Base-by-base conservation (phyloP, 768 basidiomycete genomes). In the Tulasnella sp. region DNA sequence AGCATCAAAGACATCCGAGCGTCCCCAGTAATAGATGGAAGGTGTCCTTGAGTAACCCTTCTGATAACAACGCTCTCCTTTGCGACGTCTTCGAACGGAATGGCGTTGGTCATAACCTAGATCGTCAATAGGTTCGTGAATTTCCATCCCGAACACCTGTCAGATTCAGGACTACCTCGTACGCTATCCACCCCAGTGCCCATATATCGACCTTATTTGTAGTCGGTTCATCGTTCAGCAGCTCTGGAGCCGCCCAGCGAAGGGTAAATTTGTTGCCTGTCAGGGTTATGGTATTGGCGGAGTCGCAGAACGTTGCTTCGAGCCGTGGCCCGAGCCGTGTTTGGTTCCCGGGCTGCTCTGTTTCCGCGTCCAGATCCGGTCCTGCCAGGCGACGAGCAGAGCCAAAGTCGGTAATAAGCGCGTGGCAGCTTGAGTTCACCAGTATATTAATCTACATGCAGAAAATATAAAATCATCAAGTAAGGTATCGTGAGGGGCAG, bases 401-500 rank as follows among this genome's bases (percentile, higher is more conserved):
- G 31, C 64, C 64, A 69, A 69, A 69, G 64, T 69, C 64, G 11
- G 64, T 69, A 16, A 69, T 69, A 11, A 69, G 11, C 18, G 64
- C 64, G 5, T 31, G 64, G 14, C 20, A 69, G 14, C 16, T 3
- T 6, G 64, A 37, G 12, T 69, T 69, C 14, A 69, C 64, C 14
- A 69, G 6, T 69, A 69, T 37, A 34, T 69, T 69, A 16, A 69
- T 5, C 64, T 69, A 18, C 2, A 28, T 3, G 16, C 2, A 6
- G 7, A 4, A 54, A 4, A n/a, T 11, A 54, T 54, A 12, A 54
- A 31, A 18, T 69, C 37, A 69, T 31, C 24, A 4, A 9, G 12
- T 34, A 12, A 0, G 12, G 0, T 5, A 37, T 7, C 3, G 1
- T 22, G 14, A 37, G 0, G 34, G 64, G 0, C 12, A 3, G 2